Evolutionary conservation across 2,329 filamentous ascomycete genomes (phyloP), one percentile per base, ranked within the genome.

Genomic region (Verticillium longisporum): DNA sequence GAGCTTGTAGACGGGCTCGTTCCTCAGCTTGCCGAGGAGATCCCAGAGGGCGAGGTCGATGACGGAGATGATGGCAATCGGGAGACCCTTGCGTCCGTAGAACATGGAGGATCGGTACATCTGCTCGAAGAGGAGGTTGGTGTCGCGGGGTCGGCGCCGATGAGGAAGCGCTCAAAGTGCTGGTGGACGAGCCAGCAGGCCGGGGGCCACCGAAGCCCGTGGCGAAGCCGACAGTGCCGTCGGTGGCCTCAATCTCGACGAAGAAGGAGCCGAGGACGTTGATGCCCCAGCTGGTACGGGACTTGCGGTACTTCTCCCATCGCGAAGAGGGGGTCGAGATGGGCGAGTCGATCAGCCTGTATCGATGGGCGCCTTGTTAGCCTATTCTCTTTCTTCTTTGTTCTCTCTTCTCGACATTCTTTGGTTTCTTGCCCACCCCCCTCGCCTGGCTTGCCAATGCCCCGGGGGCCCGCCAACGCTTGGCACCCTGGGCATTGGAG

Each of bases 61-160:
- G 66, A 97, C 93, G 1, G 92, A 96, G 71, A 97, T 97, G 70
- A 96, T 89, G 59, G 93, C 93, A 11, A 94, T 85, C 1, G 93
- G 90, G 1, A 97, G 85, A 56, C 93, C 93, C 75, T 97, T 97
- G 67, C 93, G 88, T 64, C 93, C 93, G 72, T 97, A 97, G 80
- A 97, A 97, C 91, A 97, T 96, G 67, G 92, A 96, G 1, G 84
- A 90, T 63, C 92, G 88, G 80, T 97, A 97, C 93, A 97, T 97
- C 74, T 96, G 92, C 79, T 97, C 93, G 72, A 96, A 97, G 34
- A 97, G 80, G 65, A 93, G 84, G 76, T 96, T 97, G 59, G 91
- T 96, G 72, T 97, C 92, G 68, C 93, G 11, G 92, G 92, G 73
- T 97, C 93, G 68, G 91, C 88, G 53, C 92, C 92, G 67, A 97